phyloP scores from a whole-genome alignment of 306 rosid species.

The Citrullus mucosospermus region DNA sequence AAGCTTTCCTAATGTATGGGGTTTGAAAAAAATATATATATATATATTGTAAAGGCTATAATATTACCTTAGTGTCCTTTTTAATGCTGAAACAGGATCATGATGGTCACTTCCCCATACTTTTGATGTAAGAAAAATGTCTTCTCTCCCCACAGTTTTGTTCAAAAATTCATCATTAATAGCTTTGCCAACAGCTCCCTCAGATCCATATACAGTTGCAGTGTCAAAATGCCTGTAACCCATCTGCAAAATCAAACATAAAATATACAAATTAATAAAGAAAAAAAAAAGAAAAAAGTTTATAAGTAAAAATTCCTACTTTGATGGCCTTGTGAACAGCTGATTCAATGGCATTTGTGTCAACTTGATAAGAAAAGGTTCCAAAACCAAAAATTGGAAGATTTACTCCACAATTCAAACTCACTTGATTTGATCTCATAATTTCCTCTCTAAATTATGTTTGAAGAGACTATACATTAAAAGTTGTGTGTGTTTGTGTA shows the following conservation, averaged over 20 bases:
- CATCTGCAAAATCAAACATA: slow-evolving; percentile 28
- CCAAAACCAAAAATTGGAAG: slow-evolving; percentile 83
- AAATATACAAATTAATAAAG: neutral
- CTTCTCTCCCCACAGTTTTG: slow-evolving; percentile 36
- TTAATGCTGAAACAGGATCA: slow-evolving; percentile 77
- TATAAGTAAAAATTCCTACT: slow-evolving; percentile 22
- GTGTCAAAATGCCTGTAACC: slow-evolving; percentile 91
- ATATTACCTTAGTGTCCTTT: slow-evolving; percentile 32
- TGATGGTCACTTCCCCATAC: slow-evolving; percentile 91
- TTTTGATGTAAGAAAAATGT: slow-evolving; percentile 71
- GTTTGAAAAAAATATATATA: neutral
- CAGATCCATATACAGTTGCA: slow-evolving; percentile 78
- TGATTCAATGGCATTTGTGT: slow-evolving; percentile 36
- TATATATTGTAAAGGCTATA: too few relatives aligned
- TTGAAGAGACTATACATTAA: neutral
- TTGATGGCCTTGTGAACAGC: slow-evolving; percentile 68
- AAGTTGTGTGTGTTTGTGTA: neutral
- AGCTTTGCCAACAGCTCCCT: slow-evolving; percentile 61
- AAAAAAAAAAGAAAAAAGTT: too few relatives aligned
- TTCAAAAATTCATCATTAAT: slow-evolving; percentile 32
- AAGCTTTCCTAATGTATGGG: neutral
- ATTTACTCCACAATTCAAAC: slow-evolving; percentile 58
- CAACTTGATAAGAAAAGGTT: slow-evolving; percentile 60
- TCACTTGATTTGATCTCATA: slow-evolving; percentile 37
- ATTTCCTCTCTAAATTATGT: neutral